Evolutionary conservation across 306 rosid species (phyloP).

Genomic region (Medicago ruthenica): DNA sequence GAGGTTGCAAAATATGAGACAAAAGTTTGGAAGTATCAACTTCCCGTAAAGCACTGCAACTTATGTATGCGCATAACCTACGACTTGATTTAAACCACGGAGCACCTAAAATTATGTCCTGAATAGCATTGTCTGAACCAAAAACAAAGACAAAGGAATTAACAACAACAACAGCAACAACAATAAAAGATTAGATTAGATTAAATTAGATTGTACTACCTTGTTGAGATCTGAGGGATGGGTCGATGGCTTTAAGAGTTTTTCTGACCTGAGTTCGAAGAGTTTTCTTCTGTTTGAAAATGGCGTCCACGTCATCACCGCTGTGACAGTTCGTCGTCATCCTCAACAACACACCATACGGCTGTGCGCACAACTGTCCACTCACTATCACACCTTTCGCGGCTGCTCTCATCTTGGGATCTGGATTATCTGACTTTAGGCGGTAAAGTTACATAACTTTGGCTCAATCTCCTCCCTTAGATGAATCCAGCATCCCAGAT

Average conservation of each 20-base stretch:
- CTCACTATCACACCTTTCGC: background rate
- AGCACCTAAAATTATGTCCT: conserved; percentile 66
- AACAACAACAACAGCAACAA: too few species aligned
- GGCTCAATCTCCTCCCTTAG: too few species aligned
- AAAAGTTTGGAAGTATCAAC: conserved; percentile 77
- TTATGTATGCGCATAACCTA: conserved; percentile 81
- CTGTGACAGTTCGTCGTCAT: conserved; percentile 37
- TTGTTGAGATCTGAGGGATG: conserved; percentile 74
- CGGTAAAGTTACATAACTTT: too few species aligned
- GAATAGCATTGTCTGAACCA: conserved; percentile 67
- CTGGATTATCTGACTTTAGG: too few species aligned
- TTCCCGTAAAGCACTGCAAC: conserved; percentile 85
- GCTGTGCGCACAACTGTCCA: background rate
- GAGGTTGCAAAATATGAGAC: conserved; percentile 60
- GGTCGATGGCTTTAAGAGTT: conserved; percentile 72
- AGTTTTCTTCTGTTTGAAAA: conserved; percentile 69
- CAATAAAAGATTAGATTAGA: background rate
- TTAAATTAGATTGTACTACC: conserved; percentile 42
- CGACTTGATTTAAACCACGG: conserved; percentile 83
- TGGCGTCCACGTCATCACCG: conserved; percentile 50
- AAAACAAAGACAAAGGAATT: background rate
- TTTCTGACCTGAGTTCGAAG: conserved; percentile 77
- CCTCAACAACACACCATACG: conserved; percentile 35
- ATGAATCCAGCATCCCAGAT: too few species aligned
- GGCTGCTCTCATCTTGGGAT: background rate